phyloP scores from a whole-genome alignment of 2,329 filamentous ascomycete genomes.

The Ophiocordyceps camponoti-leonardi region DNA sequence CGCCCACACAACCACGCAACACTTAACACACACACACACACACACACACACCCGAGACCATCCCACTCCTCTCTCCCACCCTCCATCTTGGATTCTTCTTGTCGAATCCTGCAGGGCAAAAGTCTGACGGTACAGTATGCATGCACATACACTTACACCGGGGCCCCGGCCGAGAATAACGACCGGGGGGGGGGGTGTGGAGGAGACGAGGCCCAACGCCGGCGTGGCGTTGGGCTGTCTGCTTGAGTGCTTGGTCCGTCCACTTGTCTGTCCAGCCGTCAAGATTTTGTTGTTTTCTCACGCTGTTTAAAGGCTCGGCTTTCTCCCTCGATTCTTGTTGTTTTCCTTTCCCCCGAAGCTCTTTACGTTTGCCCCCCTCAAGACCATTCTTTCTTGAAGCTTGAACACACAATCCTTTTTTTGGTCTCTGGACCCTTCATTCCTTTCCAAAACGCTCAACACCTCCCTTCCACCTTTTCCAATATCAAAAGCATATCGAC shows the following conservation, averaged over 20 bases:
- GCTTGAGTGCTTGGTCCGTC: no score
- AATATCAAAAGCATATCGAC: background rate
- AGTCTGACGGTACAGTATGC: background rate
- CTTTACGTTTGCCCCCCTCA: no score
- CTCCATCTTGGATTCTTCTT: background rate
- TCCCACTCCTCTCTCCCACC: background rate
- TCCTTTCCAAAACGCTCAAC: conserved; percentile 8
- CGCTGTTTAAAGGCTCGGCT: background rate
- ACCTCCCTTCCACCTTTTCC: no score
- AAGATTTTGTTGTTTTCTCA: background rate
- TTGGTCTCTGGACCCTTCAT: conserved; percentile 5
- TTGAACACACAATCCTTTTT: background rate
- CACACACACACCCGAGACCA: background rate
- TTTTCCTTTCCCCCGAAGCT: background rate
- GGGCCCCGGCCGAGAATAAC: no score
- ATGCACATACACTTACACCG: no score
- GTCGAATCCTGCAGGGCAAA: background rate
- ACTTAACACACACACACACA: background rate
- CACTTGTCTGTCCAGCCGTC: background rate
- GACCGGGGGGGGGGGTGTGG: background rate
- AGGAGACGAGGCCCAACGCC: background rate
- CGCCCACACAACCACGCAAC: no score
- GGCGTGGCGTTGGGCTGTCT: conserved; percentile 1
- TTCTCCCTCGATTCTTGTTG: background rate
- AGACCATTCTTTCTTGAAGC: background rate